A percentile compares a stretch with the other conserved stretches of the same genome.
These are phyloP conservation scores for Diversispora epigaea DNA, from an alignment of 192 early-diverging fungal species.

Conservation along the genomic window DNA sequence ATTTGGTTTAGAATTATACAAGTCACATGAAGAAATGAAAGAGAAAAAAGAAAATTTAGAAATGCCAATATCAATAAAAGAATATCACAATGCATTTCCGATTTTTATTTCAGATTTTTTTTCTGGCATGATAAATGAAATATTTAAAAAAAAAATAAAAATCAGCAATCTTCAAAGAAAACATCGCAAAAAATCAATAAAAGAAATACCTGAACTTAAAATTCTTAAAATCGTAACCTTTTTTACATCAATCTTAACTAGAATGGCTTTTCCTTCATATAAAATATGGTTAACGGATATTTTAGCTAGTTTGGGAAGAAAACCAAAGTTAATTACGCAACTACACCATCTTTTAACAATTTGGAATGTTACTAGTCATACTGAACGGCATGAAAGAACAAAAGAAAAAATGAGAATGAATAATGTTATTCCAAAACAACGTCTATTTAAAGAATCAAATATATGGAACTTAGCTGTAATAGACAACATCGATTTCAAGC, in stretches of 20 bases:
- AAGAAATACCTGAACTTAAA: background rate
- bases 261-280: too few species aligned
- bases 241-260: too few species aligned
- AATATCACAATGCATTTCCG: background rate
- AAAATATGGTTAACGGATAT: too few species aligned
- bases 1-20: background rate
- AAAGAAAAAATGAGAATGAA: too few species aligned
- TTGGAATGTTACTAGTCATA: too few species aligned
- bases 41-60: background rate
- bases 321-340: too few species aligned
- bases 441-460: background rate
- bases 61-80: background rate
- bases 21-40: background rate
- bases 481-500: constrained; percentile 16
- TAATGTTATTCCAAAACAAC: too few species aligned
- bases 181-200: background rate
- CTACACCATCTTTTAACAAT: too few species aligned
- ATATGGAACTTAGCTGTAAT: background rate
- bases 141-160: background rate
- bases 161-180: background rate
- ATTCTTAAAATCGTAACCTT: too few species aligned
- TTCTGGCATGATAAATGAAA: background rate
- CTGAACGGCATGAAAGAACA: too few species aligned
- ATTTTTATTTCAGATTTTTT: background rate
- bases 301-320: too few species aligned